These are phyloP conservation scores for Hypoxylon subgilvum DNA, from an alignment of 495 filamentous ascomycete genomes.

Conservation along the genomic window DNA sequence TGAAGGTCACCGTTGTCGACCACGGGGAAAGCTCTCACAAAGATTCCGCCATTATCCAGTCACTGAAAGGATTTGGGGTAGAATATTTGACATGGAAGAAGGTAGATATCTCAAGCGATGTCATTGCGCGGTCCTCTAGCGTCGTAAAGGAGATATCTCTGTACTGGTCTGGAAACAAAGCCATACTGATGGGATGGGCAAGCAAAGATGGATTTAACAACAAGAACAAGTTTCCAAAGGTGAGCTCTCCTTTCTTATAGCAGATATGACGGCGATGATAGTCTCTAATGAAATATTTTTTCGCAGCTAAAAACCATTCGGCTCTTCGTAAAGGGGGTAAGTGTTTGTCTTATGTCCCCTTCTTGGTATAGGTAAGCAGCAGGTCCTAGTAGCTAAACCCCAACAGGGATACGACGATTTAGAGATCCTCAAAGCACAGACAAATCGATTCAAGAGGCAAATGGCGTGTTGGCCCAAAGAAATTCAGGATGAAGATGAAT, in stretches of 20 bases:
- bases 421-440: too few relatives aligned
- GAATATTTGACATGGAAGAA: conserved; percentile 27
- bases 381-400: too few relatives aligned
- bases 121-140: conserved; percentile 1
- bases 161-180: conserved; percentile 22
- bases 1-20: conserved; percentile 1
- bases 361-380: too few relatives aligned
- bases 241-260: not conserved
- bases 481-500: too few relatives aligned
- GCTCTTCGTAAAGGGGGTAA: too few relatives aligned
- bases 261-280: too few relatives aligned
- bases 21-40: not conserved
- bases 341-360: too few relatives aligned
- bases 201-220: conserved; percentile 2
- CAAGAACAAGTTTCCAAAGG: not conserved
- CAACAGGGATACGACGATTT: too few relatives aligned
- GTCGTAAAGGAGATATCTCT: conserved; percentile 9
- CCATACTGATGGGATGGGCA: conserved; percentile 17
- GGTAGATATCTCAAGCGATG: conserved; percentile 21
- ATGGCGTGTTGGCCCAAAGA: too few relatives aligned
- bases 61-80: not conserved
- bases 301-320: too few relatives aligned
- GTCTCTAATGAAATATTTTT: too few relatives aligned
- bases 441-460: too few relatives aligned
- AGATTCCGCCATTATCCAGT: not conserved